Evolutionary conservation across 78 protist species (phyloP), one percentile per base, ranked within the genome.

Genomic region (Dictyostelium purpureum): DNA sequence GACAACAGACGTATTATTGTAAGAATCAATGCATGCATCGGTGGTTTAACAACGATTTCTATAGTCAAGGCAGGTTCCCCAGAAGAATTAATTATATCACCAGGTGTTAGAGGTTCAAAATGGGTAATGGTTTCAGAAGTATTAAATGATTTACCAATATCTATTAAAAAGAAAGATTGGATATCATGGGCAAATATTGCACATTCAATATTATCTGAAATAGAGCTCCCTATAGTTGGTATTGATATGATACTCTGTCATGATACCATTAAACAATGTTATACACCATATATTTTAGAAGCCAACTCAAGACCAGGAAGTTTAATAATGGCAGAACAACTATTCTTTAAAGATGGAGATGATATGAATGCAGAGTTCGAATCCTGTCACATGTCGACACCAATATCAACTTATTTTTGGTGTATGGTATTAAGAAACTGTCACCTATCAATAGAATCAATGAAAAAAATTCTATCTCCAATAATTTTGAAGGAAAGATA

Each of bases 271-370:
- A 21, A 52, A 16, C 42, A 40, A 16, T 38, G 19, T 19, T 52
- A 43, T n/a, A 35, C 12, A 5, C 77, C 73, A 21, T 28, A 2
- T 11, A 47, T 51, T 9, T 24, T 87, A n/a, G 94, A 89, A 43
- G 94, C 42, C 11, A 89, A 89, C 31, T 24, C 94, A 0, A 74
- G 94, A 59, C 94, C 94, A 5, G 94, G 94, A 37, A 78, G 79
- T 61, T 40, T 89, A 18, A 49, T 89, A 19, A 59, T 89, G 59
- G 42, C 94, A 4, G 94, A 89, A 12, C 38, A 59, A 21, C 24
- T 78, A n/a, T 45, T 63, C 19, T 89, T 89, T n/a, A 16, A 43
- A 37, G 5, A 33, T 2, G 40, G 16, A 12, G 26, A 45, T 35
- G 51, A 31, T 66, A 1, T 54, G n/a, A 24, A n/a, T 56, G 10